These are phyloP conservation scores for Saccharomycopsis sp. DNA, from an alignment of 805 yeast genomes.

Conservation along the genomic window DNA sequence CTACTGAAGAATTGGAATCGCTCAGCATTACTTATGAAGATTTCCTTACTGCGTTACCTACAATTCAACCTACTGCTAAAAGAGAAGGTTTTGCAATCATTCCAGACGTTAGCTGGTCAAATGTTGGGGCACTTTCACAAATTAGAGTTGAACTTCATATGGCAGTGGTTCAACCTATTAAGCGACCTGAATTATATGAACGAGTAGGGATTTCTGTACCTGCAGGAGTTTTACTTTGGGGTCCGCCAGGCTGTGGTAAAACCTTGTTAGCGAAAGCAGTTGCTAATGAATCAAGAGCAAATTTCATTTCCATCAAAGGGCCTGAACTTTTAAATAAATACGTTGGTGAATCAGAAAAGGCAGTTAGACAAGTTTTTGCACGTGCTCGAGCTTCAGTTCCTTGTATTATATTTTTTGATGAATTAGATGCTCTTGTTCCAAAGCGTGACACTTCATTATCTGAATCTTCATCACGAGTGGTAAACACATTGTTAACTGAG, in stretches of 20 bases:
- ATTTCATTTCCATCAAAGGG: conserved; percentile 91
- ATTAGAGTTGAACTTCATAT: conserved; percentile 87
- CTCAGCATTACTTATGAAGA: conserved; percentile 73
- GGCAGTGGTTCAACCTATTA: conserved; percentile 97
- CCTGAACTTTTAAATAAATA: conserved; percentile 92
- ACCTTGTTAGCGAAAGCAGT: conserved; percentile 95
- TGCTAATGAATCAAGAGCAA: conserved; percentile 94
- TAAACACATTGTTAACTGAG: conserved; percentile 89
- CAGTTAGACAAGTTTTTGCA: conserved; percentile 86
- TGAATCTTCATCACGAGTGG: conserved; percentile 89
- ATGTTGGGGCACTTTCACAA: conserved; percentile 80
- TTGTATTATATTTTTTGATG: conserved; percentile 92
- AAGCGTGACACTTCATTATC: conserved; percentile 82
- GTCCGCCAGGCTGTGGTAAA: conserved; percentile 99
- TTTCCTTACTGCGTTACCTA: conserved; percentile 78
- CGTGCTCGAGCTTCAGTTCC: conserved; percentile 93
- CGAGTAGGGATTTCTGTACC: conserved; percentile 95
- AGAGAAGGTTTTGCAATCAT: conserved; percentile 98
- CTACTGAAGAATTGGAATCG: conserved; percentile 67
- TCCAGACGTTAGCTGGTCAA: conserved; percentile 94
- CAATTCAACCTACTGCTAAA: conserved; percentile 94
- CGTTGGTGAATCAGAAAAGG: conserved; percentile 94
- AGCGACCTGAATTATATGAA: conserved; percentile 81
- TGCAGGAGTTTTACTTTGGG: conserved; percentile 96
- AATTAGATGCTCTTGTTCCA: conserved; percentile 92